Base-by-base conservation (phyloP, 2,329 filamentous ascomycete genomes). In the Fusarium napiforme region DNA sequence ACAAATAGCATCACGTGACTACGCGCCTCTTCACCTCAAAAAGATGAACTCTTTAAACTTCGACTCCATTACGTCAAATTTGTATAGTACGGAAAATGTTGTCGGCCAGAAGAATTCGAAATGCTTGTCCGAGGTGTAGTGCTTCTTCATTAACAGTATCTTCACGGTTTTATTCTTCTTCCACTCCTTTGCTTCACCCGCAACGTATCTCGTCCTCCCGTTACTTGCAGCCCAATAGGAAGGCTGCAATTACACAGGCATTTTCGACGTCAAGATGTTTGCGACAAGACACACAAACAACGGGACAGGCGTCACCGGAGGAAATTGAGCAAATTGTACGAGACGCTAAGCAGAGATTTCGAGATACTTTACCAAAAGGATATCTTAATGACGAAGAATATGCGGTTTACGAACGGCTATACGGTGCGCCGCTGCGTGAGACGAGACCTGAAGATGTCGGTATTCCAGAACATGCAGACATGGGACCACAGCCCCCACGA, bases 381-480 rank as follows among this genome's bases (percentile, higher is more conserved):
- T 90, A 93, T 75, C 82, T 98, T 58, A 90, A 86, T 39, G 85
- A 87, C 2, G 88, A 92, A 60, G 95, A 97, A 80, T 91, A 92
- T 77, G 85, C 84, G 53, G 84, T 97, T 2, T 97, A 97, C 81
- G 90, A 93, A 78, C 87, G 94, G 72, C 83, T 97, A 21, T 98
- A 96, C 80, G 96, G 95, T 3, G 86, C 91, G 39, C 94, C 95
- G 4, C 80, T 93, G 69, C 87, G 91, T 46, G 86, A 88, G 59
- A 92, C 89, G 4, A 81, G 78, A 12, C 86, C 88, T 4, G 90
- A 91, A 64, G 89, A 92, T 80, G 85, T 90, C 8, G 90, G 83
- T 32, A 87, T 84, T 68, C 82, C 84, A 69, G 83, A 65, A 56
- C 81, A 79, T 75, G 83, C 79, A 32, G 82, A 84, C 46, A 82